Conservation (phyloP, 1,284 basidiomycete species). For the Athelia psychrophila region DNA sequence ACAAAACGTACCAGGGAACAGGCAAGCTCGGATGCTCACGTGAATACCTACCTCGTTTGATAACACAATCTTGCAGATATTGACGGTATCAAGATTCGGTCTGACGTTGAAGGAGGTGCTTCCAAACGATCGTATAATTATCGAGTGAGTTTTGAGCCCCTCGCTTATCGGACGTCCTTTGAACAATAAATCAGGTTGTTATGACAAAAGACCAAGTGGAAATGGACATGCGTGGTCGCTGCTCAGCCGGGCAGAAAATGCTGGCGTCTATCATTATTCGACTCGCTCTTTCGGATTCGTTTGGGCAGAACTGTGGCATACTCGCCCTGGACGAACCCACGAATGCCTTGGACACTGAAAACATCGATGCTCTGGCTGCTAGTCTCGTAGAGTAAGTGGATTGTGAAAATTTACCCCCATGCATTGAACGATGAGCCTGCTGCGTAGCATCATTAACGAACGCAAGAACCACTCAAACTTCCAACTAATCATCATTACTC, state of each 20-base stretch:
- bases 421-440: too few relatives aligned
- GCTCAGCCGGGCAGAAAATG: conserved; percentile 98
- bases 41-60: background rate
- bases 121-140: conserved; percentile 98
- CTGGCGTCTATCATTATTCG: conserved; percentile 99
- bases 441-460: conserved; percentile 95
- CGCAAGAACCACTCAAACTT: conserved; percentile 88
- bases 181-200: conserved; percentile 66
- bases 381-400: conserved; percentile 85
- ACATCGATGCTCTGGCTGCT: conserved; percentile 91
- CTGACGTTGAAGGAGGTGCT: conserved; percentile 86
- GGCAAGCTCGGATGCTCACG: conserved; percentile 43
- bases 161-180: conserved; percentile 6
- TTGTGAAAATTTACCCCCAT: conserved; percentile 6
- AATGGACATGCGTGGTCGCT: conserved; percentile 99
- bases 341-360: conserved; percentile 95
- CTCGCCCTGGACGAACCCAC: conserved; percentile 98
- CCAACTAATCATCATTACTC: conserved; percentile 97
- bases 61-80: conserved; percentile 63
- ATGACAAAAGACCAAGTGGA: conserved; percentile 99
- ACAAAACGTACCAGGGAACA: conserved; percentile 98
- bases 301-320: conserved; percentile 97
- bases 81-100: conserved; percentile 94
- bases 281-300: conserved; percentile 96
- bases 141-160: conserved; percentile 54